phyloP scores from a whole-genome alignment of 352 stramenopile species.

The Globisporangium barbulae region DNA sequence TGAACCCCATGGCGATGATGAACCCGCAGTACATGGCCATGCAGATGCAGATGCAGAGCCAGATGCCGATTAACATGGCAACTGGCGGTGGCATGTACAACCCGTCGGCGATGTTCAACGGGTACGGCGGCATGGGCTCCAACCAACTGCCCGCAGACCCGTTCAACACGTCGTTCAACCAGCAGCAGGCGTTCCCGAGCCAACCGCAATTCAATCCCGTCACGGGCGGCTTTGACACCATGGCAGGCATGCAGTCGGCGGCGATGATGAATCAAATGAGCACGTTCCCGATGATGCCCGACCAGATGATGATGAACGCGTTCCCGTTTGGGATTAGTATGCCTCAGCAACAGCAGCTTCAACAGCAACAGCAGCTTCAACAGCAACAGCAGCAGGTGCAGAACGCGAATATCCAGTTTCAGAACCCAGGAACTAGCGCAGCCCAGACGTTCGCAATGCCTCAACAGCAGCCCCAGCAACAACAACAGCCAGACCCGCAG shows the following conservation, averaged over 20 bases:
- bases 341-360: conserved; percentile 20
- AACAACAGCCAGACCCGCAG: conserved; percentile 21
- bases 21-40: conserved; percentile 57
- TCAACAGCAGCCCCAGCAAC: conserved; percentile 25
- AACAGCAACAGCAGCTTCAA: conserved; percentile 23
- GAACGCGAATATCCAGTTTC: conserved; percentile 16
- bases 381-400: conserved; percentile 16
- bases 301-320: conserved; percentile 44
- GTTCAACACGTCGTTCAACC: conserved; percentile 60
- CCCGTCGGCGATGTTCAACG: conserved; percentile 22
- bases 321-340: conserved; percentile 34
- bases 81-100: conserved; percentile 38
- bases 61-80: conserved; percentile 42
- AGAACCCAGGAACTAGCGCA: conserved; percentile 2
- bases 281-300: conserved; percentile 42
- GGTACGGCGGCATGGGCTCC: conserved; percentile 22
- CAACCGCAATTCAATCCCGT: conserved; percentile 21
- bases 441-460: neutral
- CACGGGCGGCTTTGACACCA: conserved; percentile 19
- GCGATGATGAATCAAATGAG: conserved; percentile 58
- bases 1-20: conserved; percentile 47
- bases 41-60: conserved; percentile 53
- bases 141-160: conserved; percentile 57
- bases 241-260: conserved; percentile 37
- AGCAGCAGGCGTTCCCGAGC: conserved; percentile 30